Base-by-base conservation (phyloP, 169 alveolate species). In the Eimeria acervulina region DNA sequence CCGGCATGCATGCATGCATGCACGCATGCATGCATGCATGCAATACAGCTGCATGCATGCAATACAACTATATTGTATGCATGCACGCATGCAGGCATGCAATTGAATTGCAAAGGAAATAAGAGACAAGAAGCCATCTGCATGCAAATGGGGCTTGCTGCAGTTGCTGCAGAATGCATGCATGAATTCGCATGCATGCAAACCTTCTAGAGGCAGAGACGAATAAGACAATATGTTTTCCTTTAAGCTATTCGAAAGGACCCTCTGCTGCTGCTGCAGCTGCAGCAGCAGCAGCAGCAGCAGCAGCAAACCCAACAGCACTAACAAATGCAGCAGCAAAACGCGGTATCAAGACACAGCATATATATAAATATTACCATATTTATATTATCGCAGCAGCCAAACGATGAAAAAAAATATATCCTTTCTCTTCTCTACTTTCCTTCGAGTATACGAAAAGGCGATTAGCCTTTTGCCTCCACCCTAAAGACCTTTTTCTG, bases 201-300 rank as follows among this genome's bases (percentile, higher is more conserved):
- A 15, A 26, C 5, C 36, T 17, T 31, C 7, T 13, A 28, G 44
- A 26, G 51, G 36, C 21, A 19, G 36, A 74, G n/a, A 19, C 40
- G 23, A 28, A 26, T 6, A 31, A 6, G 84, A 42, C 51, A 38
- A 74, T 33, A 36, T 31, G 42, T 74, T 74, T 33, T 74, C 84
- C 40, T 33, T 74, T 36, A 10, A 74, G 13, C 6, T 36, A 74
- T 74, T 10, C 44, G 10, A 33, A 47, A 47, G 55, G 55, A 47
- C 55, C 55, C 55, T 47, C 55, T 7, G 55, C 55, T 7, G 84
- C 55, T 5, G 51, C 55, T 13, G 84, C 42, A 74, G 51, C 55
- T 7, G 44, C 55, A 31, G 51, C 84, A 74, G 84, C 97, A 0
- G 97, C 95, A 51, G 97, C 93, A 95, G 47, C 94, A 72, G 97